Evolutionary conservation across 148 eudicot species (phyloP).

Genomic region (Mesembryanthemum crystallinum): DNA sequence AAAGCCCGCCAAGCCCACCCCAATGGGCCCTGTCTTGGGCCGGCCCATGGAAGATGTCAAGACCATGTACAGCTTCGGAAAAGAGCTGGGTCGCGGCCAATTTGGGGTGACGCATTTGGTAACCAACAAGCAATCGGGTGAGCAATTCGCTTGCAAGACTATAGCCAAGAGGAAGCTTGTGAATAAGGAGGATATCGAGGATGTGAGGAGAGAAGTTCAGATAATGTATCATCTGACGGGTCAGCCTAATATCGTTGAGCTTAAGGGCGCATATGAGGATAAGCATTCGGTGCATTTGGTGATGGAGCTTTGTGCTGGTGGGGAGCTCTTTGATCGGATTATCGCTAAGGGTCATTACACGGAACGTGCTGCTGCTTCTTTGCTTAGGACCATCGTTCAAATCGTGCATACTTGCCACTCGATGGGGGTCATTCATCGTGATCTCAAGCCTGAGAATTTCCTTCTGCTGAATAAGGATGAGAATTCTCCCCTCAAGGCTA

Average conservation of each 20-base stretch:
- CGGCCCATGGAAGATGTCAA: conserved; percentile 68
- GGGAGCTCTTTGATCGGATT: conserved; percentile 87
- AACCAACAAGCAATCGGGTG: conserved; percentile 52
- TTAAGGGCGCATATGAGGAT: conserved; percentile 84
- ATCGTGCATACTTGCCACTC: conserved; percentile 87
- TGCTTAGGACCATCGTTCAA: conserved; percentile 85
- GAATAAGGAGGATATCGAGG: conserved; percentile 90
- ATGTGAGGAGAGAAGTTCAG: conserved; percentile 85
- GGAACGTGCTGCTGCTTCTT: conserved; percentile 78
- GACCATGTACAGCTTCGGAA: conserved; percentile 46
- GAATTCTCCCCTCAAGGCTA: conserved; percentile 78
- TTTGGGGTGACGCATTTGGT: conserved; percentile 69
- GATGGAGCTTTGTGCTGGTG: conserved; percentile 96
- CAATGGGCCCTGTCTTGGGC: conserved; percentile 60
- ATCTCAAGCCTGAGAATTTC: conserved; percentile 92
- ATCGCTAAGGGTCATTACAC: conserved; percentile 90
- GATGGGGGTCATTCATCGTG: conserved; percentile 93
- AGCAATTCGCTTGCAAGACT: conserved; percentile 71
- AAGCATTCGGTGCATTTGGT: conserved; percentile 87
- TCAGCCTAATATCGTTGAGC: conserved; percentile 77
- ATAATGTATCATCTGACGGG: conserved; percentile 85
- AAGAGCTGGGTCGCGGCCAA: conserved; percentile 77
- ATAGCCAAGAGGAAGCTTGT: conserved; percentile 84
- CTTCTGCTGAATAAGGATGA: conserved; percentile 72
- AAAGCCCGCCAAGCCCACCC: conserved; percentile 33